Conservation (phyloP, 192 early-diverging fungal species). For the Coemansia sp. region DNA sequence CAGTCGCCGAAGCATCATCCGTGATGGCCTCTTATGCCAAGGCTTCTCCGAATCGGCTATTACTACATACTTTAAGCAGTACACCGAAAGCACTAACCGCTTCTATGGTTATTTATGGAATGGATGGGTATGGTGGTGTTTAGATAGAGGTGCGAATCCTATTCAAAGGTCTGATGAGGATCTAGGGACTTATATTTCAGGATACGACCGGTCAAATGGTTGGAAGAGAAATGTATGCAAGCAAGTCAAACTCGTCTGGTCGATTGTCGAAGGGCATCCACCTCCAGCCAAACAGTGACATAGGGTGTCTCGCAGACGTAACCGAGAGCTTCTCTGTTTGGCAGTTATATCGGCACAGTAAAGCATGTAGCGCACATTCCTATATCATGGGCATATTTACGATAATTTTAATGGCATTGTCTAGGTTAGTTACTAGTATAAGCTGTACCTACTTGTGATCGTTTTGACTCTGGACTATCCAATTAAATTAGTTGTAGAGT, state of each 20-base stretch:
- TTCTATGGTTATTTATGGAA: neutral
- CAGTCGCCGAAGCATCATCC: neutral
- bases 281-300: neutral
- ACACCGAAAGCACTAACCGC: neutral
- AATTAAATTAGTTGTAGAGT: no score
- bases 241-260: neutral
- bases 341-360: no score
- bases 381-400: no score
- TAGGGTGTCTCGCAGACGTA: no score
- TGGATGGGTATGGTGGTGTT: neutral
- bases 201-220: neutral
- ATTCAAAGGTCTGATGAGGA: neutral
- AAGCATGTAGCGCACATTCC: no score
- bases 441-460: no score
- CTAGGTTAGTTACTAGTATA: no score
- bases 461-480: no score
- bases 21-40: neutral
- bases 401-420: no score
- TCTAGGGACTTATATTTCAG: neutral
- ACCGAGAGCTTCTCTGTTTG: no score
- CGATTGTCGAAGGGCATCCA: neutral
- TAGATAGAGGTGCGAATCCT: neutral
- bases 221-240: neutral
- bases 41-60: neutral
- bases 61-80: neutral